Conservation (phyloP, 257 asterid species). For the Penstemon davidsonii region DNA sequence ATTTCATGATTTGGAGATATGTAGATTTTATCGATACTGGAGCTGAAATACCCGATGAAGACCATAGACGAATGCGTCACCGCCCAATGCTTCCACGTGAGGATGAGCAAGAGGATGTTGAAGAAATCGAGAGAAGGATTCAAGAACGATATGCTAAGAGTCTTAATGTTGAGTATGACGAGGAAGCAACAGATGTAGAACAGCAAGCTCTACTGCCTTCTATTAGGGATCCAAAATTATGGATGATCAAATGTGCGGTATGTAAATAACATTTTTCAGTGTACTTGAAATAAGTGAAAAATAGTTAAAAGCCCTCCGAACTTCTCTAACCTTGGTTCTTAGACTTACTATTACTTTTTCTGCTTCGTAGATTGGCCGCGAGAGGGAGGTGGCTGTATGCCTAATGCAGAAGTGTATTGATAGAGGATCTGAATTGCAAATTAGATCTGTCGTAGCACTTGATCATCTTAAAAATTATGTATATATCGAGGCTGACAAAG, state of each 20-base stretch:
- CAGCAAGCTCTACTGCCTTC: constrained; percentile 97
- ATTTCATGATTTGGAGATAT: constrained; percentile 26
- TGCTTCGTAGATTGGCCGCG: constrained; percentile 73
- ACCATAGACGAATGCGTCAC: constrained; percentile 62
- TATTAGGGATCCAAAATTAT: constrained; percentile 91
- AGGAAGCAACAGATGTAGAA: constrained; percentile 94
- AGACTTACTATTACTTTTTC: not conserved
- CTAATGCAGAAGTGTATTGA: constrained; percentile 93
- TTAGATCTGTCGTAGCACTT: constrained; percentile 82
- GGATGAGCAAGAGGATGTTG: constrained; percentile 85
- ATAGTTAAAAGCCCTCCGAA: not conserved
- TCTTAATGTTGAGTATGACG: constrained; percentile 70
- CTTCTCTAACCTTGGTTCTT: not conserved
- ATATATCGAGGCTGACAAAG: constrained; percentile 93
- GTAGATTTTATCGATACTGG: constrained; percentile 76
- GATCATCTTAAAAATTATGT: constrained; percentile 85
- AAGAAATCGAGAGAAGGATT: constrained; percentile 70
- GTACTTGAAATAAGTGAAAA: constrained; percentile 3
- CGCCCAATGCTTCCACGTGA: constrained; percentile 84
- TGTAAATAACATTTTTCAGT: constrained; percentile 24
- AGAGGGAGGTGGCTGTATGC: constrained; percentile 94
- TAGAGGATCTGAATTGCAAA: constrained; percentile 81
- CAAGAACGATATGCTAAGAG: constrained; percentile 76
- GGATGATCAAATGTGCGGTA: constrained; percentile 99
- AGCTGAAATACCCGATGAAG: constrained; percentile 77